Evolutionary conservation across 78 protist genomes (phyloP).

Genomic region (Parvularia atlantis): DNA sequence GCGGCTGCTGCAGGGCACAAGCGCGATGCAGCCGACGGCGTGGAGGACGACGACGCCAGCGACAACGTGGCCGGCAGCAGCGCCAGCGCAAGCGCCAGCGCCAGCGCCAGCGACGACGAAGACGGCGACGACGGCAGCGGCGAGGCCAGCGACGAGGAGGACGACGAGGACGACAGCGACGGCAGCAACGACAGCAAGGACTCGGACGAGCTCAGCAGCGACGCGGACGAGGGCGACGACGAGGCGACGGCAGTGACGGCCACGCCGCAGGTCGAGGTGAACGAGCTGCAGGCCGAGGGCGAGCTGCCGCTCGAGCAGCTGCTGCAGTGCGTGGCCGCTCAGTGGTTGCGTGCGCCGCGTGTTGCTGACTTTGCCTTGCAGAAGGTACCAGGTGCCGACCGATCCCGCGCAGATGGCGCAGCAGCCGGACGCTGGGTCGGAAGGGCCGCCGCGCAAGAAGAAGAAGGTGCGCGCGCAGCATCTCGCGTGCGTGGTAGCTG

Average conservation of each 20-base stretch:
- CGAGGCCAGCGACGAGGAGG: too few relatives aligned
- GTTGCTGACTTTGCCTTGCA: not conserved
- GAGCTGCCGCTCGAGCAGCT: slow-evolving; percentile 11
- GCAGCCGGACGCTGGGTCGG: not conserved
- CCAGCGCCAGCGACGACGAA: not conserved
- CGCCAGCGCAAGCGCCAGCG: not conserved
- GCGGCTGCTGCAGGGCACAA: not conserved
- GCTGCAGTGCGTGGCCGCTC: too few relatives aligned
- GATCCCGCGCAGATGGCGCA: not conserved
- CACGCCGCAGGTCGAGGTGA: slow-evolving; percentile 1
- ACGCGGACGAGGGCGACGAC: not conserved
- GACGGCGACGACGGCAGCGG: not conserved
- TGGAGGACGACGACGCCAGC: not conserved
- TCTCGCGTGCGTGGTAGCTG: not conserved
- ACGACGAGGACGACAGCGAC: too few relatives aligned
- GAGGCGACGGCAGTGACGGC: not conserved
- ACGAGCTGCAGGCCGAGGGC: not conserved
- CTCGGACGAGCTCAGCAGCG: too few relatives aligned
- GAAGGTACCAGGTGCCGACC: not conserved
- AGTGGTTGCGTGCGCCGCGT: too few relatives aligned
- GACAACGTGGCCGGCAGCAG: not conserved
- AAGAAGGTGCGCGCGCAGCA: too few relatives aligned
- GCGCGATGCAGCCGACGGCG: not conserved
- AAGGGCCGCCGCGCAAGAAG: not conserved
- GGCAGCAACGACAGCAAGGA: too few relatives aligned